These are phyloP conservation scores for Hordeum pubiflorum DNA, from an alignment of 202 grass and related monocot genomes.

Conservation along the genomic window DNA sequence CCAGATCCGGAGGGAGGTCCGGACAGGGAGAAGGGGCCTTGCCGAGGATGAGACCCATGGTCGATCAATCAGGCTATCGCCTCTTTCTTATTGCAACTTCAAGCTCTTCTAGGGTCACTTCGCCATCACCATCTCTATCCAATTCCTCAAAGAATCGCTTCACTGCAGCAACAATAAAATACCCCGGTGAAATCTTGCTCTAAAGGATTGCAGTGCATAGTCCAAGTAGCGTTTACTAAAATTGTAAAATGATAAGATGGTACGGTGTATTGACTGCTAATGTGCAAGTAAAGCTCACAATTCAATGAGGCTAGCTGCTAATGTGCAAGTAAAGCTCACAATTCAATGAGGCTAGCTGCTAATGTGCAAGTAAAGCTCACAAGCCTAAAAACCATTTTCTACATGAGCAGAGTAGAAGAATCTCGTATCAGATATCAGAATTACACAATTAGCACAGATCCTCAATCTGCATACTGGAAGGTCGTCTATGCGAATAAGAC, in stretches of 20 bases:
- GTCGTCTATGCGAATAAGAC: not conserved
- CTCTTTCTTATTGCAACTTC: slow-evolving; percentile 88
- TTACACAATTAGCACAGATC: not conserved
- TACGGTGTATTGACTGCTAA: not conserved
- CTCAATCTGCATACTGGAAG: not conserved
- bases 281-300: too few species aligned
- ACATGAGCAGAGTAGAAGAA: not conserved
- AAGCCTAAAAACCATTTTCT: not conserved
- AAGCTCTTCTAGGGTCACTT: slow-evolving; percentile 84
- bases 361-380: not conserved
- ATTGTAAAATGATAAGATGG: not conserved
- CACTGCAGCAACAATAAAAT: slow-evolving; percentile 36
- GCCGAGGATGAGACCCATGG: not conserved
- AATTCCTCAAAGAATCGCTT: slow-evolving; percentile 89
- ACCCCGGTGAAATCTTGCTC: not conserved
- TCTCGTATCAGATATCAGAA: too few species aligned
- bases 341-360: not conserved
- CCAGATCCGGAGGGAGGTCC: not conserved
- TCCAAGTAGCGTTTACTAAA: not conserved
- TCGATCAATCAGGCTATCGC: slow-evolving; percentile 28
- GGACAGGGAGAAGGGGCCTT: not conserved
- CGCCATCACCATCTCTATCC: slow-evolving; percentile 82
- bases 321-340: too few species aligned
- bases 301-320: too few species aligned
- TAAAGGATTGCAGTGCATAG: not conserved